Evolutionary conservation across 1,284 basidiomycete species (phyloP).

Genomic region (Malassezia brasiliensis): DNA sequence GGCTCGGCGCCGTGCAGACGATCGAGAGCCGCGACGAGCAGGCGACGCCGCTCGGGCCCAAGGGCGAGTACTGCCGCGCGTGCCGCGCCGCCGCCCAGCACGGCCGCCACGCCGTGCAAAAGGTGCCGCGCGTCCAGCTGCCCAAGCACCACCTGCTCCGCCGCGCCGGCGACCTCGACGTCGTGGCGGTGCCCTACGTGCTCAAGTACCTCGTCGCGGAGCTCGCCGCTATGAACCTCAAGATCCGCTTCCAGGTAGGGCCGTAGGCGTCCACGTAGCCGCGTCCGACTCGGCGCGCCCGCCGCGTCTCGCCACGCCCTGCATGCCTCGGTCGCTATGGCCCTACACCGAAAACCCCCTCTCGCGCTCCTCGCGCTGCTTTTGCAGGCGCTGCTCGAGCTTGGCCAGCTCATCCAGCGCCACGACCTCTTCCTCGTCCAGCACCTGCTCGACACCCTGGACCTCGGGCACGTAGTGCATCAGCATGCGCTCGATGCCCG

Average conservation of each 20-base stretch:
- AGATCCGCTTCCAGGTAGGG: slow-evolving; percentile 46
- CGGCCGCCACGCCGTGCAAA: neutral
- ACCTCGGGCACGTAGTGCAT: slow-evolving; percentile 99
- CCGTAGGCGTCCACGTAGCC: no score
- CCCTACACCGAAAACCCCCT: slow-evolving; percentile 28
- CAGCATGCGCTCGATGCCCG: slow-evolving; percentile 74
- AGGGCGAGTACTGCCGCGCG: slow-evolving; percentile 44
- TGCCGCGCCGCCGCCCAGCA: slow-evolving; percentile 23
- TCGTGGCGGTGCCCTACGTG: slow-evolving; percentile 78
- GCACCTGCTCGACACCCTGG: slow-evolving; percentile 85
- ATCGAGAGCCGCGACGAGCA: slow-evolving; percentile 19
- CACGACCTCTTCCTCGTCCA: slow-evolving; percentile 81
- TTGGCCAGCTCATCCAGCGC: slow-evolving; percentile 84
- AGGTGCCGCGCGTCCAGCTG: slow-evolving; percentile 18
- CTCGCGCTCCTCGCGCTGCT: slow-evolving; percentile 28
- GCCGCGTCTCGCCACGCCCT: neutral
- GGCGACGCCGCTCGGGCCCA: slow-evolving; percentile 30
- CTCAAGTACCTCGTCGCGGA: slow-evolving; percentile 53
- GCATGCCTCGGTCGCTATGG: neutral
- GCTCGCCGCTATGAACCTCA: slow-evolving; percentile 56
- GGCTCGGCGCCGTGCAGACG: slow-evolving; percentile 20
- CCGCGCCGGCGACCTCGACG: slow-evolving; percentile 34
- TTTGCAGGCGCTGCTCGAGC: slow-evolving; percentile 65
- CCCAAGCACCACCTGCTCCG: slow-evolving; percentile 21
- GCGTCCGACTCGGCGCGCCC: no score